Conservation (phyloP, 2,329 filamentous ascomycete genomes). For the Rugonectria rugulosa region DNA sequence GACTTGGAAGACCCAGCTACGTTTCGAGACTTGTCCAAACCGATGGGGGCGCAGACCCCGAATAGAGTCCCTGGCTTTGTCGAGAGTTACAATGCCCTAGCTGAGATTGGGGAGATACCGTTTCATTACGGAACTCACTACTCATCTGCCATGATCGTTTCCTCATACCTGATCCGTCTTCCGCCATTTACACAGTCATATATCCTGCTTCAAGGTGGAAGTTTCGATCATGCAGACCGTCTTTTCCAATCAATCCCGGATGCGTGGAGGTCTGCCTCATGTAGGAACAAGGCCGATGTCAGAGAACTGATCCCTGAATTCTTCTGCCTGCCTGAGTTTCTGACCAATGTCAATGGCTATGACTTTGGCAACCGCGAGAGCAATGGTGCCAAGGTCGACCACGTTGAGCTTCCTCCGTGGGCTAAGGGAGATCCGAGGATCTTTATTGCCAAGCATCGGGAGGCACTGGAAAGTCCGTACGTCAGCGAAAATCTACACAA, state of each 20-base stretch:
- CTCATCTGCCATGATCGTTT: constrained; percentile 98
- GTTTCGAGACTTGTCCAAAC: constrained; percentile 91
- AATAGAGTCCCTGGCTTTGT: constrained; percentile 80
- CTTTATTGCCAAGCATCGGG: constrained; percentile 94
- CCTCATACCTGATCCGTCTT: constrained; percentile 92
- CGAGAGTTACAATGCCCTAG: constrained; percentile 85
- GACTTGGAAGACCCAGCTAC: constrained; percentile 84
- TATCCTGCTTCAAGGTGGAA: constrained; percentile 91
- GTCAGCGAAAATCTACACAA: constrained; percentile 89
- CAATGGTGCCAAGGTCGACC: constrained; percentile 78
- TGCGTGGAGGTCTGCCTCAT: constrained; percentile 89
- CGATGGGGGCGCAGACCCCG: constrained; percentile 90
- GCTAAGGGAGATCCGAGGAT: constrained; percentile 95
- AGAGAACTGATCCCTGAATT: constrained; percentile 96
- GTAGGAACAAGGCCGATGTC: constrained; percentile 91
- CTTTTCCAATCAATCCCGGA: constrained; percentile 93
- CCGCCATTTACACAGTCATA: constrained; percentile 98
- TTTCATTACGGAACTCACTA: constrained; percentile 99
- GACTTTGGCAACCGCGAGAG: constrained; percentile 91
- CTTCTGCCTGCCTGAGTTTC: constrained; percentile 93
- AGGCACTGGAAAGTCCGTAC: constrained; percentile 91
- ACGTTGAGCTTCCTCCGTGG: constrained; percentile 92
- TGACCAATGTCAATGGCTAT: constrained; percentile 93
- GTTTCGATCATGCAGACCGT: constrained; percentile 93
- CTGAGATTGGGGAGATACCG: constrained; percentile 89